Evolutionary conservation across 441 rosid genomes (phyloP).

Genomic region (Populus trichocarpa): DNA sequence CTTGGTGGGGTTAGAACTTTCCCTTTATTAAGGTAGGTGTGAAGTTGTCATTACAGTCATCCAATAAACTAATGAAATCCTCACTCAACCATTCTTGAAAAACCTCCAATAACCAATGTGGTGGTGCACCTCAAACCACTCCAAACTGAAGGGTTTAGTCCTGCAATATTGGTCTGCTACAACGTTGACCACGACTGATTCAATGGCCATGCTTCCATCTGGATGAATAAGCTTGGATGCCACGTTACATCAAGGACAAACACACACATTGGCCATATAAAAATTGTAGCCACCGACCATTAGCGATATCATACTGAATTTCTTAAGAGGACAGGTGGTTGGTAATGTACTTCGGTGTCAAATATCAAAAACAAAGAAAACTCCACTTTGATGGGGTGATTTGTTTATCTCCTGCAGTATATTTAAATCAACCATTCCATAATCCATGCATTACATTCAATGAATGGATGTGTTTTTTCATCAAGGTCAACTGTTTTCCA

Average conservation of each 20-base stretch:
- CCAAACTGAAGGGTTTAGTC: neutral
- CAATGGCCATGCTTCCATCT: neutral
- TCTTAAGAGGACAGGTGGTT: conserved; percentile 19
- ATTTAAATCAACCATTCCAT: conserved; percentile 1
- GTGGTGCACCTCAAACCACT: neutral
- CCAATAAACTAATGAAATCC: neutral
- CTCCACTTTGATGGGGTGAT: conserved; percentile 19
- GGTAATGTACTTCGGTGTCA: conserved; percentile 2
- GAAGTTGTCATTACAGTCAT: neutral
- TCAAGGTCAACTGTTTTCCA: conserved; percentile 30
- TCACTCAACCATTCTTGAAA: neutral
- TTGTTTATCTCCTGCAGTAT: neutral
- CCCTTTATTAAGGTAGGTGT: neutral
- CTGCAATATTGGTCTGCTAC: neutral
- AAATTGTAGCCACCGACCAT: conserved; percentile 27
- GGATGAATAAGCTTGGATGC: conserved; percentile 9
- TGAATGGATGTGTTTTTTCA: conserved; percentile 20
- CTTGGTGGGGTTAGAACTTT: neutral
- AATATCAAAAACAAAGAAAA: conserved; percentile 9
- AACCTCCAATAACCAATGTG: neutral
- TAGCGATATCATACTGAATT: conserved; percentile 2
- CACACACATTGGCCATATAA: conserved; percentile 13
- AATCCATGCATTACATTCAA: conserved; percentile 23
- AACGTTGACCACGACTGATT: neutral
- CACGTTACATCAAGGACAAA: conserved; percentile 11